Evolutionary conservation across 495 filamentous ascomycete species (phyloP), one percentile per base, ranked within the genome.

Genomic region (Penicillium psychrofluorescens): DNA sequence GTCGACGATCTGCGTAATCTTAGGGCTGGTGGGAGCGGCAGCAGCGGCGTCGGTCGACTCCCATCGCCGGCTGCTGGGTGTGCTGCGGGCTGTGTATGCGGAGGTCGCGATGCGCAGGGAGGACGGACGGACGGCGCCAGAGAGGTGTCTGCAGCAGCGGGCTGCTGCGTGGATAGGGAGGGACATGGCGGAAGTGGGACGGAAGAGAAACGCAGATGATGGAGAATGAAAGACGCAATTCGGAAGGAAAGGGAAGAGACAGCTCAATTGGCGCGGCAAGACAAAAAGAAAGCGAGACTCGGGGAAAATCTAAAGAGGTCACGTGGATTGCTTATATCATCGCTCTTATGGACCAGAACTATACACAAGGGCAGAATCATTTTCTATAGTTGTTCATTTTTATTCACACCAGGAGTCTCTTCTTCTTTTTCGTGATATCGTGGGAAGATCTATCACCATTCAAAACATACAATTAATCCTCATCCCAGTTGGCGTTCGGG

Each of bases 401-500:
- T 54, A 51, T 55, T 49, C 50, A 54, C 51, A 53, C 45, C 44
- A 49, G 45, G 36, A 43, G 43, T 48, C 46, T 46, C 49, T 51
- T 45, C 29, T 45, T 40, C n/a, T n/a, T 44, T 55, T 46, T 53
- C 51, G 51, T 58, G 53, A 55, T 54, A 55, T 60, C 56, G 48
- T 57, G 55, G 48, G 46, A 35, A 55, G 45, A 49, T 59, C 56
- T 59, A 59, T 59, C 47, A 49, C 44, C 50, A 44, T 46, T 27
- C 42, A 44, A 44, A 53, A 50, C 48, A 49, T 33, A 46, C 35
- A 52, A 52, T 61, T 82, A 95, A 70, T 96, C 91, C 69, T 97
- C 89, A 69, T 99, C 94, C 94, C 94, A 99, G 76, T 95, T 92
- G 48, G 89, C 79, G 73, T 95, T 95, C 37, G 88, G 90, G 12